These are phyloP conservation scores for Bolboschoenus planiculmis DNA, from an alignment of 176 grass and related monocot genomes.

Conservation along the genomic window DNA sequence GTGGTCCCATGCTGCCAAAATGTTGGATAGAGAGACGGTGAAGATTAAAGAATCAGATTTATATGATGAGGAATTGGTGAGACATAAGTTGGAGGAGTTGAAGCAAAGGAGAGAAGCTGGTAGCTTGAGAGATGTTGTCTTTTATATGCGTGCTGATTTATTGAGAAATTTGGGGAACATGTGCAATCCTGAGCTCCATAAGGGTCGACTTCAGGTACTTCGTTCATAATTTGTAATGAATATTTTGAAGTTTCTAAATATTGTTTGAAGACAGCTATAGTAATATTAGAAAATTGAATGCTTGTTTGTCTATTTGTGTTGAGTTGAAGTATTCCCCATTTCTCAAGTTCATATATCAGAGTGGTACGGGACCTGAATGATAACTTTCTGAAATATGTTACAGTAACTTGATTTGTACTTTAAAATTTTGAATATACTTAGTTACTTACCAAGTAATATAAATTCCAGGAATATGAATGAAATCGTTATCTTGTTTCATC, in stretches of 20 bases:
- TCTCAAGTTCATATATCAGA: not conserved
- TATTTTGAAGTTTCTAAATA: not conserved
- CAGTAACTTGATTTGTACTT: not conserved
- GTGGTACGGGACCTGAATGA: not conserved
- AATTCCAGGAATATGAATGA: not conserved
- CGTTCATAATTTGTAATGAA: not conserved
- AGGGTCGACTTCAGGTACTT: constrained; percentile 62
- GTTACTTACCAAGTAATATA: not conserved
- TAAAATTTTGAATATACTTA: not conserved
- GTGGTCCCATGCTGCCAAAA: constrained; percentile 84
- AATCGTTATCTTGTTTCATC: not conserved
- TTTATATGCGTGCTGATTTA: constrained; percentile 80
- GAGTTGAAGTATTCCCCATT: not conserved
- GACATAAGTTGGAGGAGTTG: constrained; percentile 79
- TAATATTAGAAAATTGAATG: not conserved
- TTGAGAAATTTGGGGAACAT: constrained; percentile 86
- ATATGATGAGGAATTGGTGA: constrained; percentile 86
- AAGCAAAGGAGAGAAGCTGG: constrained; percentile 59
- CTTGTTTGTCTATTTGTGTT: not conserved
- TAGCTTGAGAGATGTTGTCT: constrained; percentile 76
- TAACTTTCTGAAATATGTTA: not conserved
- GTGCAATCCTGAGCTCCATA: constrained; percentile 88
- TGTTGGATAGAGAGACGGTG: constrained; percentile 69
- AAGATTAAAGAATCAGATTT: constrained; percentile 56
- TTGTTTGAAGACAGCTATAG: not conserved